Evolutionary conservation across 257 asterid species (phyloP), one percentile per base, ranked within the genome.

Genomic region (Solanum bulbocastanum): DNA sequence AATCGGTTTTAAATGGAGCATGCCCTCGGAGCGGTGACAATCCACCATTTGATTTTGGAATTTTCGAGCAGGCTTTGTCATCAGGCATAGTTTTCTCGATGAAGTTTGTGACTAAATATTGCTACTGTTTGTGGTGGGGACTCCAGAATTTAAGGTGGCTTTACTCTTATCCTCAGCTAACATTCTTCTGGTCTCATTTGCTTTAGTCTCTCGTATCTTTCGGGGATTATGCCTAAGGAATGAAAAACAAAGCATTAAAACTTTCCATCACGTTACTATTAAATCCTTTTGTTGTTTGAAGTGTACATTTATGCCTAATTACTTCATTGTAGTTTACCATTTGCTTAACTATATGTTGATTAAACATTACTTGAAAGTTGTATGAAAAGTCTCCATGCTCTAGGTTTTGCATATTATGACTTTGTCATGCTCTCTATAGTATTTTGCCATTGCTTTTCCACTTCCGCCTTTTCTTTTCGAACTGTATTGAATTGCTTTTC

Each of bases 81-180:
- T 91, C 98, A 49, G 95, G 95, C 49, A 89, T 97, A 91, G 93
- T 97, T 71, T 95, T 93, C 81, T 94, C 98, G 75, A 92, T 95
- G 90, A 52, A 87, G n/a, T 94, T 96, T 39, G 62, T 93, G 85
- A 92, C 98, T n/a, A 97, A 94, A 86, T 96, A 93, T 94, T 94
- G 94, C 88, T 97, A 93, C 65, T 96, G 99, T 88, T 92, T 96
- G 90, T 96, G 98, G 98, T 97, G 98, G 98, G 98, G 98, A 85
- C 90, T 95, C 83, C 96, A 94, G 90, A 97, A 97, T 87, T 89
- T 97, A 87, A 97, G 99, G 98, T 97, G 85, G 56, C 68, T 81
- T 46, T 49, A 30, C 42, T 49, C 20, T 49, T 49, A 46, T 16
- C 15, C 40, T 46, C 18, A 81, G 60, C 27, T 81, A 30, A 81